A percentile compares a stretch with the other conserved stretches of the same genome.
Conservation (phyloP, 345 rosid genomes). For the Populus ilicifolia region DNA sequence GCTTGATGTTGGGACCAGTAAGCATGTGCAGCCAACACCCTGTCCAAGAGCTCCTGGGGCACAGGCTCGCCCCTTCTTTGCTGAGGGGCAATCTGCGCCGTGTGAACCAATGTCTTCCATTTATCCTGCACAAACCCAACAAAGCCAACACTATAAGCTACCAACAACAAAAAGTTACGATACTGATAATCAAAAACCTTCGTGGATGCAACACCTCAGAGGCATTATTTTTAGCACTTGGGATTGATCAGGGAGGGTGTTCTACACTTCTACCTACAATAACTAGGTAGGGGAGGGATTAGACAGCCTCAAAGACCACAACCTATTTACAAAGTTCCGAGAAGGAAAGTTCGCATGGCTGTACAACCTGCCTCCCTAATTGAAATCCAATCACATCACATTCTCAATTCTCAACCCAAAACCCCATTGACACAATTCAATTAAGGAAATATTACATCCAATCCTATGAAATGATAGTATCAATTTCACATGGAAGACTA, state of each 20-base stretch:
- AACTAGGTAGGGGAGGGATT: background rate
- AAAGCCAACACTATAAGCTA: background rate
- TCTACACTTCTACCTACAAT: background rate
- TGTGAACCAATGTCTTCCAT: slow-evolving; percentile 98
- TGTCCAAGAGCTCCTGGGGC: slow-evolving; percentile 84
- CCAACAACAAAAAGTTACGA: background rate
- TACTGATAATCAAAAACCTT: background rate
- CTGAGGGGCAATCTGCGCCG: slow-evolving; percentile 81
- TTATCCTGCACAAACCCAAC: slow-evolving; percentile 58
- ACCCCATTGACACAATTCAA: background rate
- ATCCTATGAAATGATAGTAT: background rate
- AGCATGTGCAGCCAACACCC: slow-evolving; percentile 79
- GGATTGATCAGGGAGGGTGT: background rate
- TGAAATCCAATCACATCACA: background rate
- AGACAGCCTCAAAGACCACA: background rate
- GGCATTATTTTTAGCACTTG: background rate
- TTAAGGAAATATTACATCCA: background rate
- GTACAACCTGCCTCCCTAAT: background rate
- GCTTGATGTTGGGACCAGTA: slow-evolving; percentile 81
- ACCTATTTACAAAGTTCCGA: too few relatives aligned
- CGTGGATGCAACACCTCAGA: background rate
- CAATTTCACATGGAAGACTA: background rate
- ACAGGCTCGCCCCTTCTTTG: slow-evolving; percentile 96
- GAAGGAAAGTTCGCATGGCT: background rate
- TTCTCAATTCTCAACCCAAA: background rate